Conservation (phyloP, 2,329 filamentous ascomycete genomes). For the Raffaelea deltoideospora region DNA sequence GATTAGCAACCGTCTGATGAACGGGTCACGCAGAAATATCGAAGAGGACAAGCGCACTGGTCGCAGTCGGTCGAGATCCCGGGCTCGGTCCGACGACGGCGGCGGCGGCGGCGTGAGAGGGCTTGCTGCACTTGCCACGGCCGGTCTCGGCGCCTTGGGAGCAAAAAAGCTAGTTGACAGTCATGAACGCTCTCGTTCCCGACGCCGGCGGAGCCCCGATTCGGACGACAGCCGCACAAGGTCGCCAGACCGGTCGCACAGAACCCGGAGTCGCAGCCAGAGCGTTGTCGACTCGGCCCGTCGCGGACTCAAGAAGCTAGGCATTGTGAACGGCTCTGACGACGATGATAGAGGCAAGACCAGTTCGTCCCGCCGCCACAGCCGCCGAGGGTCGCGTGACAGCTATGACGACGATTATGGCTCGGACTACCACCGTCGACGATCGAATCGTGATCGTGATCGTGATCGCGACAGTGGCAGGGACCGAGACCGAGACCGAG, state of each 20-base stretch:
- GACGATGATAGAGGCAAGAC: slow-evolving; percentile 15
- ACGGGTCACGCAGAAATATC: slow-evolving; percentile 57
- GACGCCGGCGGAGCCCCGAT: slow-evolving; percentile 36
- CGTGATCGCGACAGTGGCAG: slow-evolving; percentile 23
- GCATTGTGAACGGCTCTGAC: slow-evolving; percentile 35
- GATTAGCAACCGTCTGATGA: slow-evolving; percentile 70
- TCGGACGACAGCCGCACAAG: slow-evolving; percentile 28
- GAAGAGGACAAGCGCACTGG: slow-evolving; percentile 43
- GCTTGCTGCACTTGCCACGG: slow-evolving; percentile 48
- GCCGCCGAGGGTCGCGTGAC: slow-evolving; percentile 19
- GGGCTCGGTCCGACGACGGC: slow-evolving; percentile 35
- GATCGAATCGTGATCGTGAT: slow-evolving; percentile 20
- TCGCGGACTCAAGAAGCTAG: slow-evolving; percentile 45
- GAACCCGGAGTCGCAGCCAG: slow-evolving; percentile 47
- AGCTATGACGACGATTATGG: slow-evolving; percentile 31
- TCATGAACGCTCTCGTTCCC: slow-evolving; percentile 33
- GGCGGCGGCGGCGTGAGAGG: slow-evolving; percentile 28
- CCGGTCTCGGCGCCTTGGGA: slow-evolving; percentile 43
- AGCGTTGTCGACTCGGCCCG: slow-evolving; percentile 50
- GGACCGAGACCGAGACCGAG: slow-evolving; percentile 12
- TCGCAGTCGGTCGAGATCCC: slow-evolving; percentile 55
- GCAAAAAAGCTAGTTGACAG: slow-evolving; percentile 42
- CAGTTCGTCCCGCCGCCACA: slow-evolving; percentile 10
- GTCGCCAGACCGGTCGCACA: slow-evolving; percentile 23
- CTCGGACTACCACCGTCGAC: slow-evolving; percentile 3